phyloP scores from a whole-genome alignment of 108 stramenopile species.

The Fistulifera pelliculosa region DNA sequence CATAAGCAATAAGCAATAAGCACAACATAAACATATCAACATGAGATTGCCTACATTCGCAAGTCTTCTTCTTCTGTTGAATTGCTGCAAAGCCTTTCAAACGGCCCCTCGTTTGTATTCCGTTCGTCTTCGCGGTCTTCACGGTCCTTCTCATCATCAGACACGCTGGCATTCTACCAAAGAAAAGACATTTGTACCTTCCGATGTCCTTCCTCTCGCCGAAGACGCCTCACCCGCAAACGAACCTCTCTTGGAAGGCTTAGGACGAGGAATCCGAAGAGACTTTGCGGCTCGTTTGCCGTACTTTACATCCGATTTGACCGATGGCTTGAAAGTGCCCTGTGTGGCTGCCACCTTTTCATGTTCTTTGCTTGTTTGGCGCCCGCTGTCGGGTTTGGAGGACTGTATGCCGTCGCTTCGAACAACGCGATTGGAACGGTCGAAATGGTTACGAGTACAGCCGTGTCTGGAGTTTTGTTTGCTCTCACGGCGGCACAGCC shows the following conservation, averaged over 20 bases:
- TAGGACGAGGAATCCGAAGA: conserved; percentile 22
- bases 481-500: conserved; percentile 64
- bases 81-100: no score
- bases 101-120: no score
- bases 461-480: conserved; percentile 60
- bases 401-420: conserved; percentile 55
- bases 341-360: conserved; percentile 56
- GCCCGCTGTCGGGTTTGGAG: conserved; percentile 64
- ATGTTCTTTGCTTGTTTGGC: conserved; percentile 82
- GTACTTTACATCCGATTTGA: conserved; percentile 32
- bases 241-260: conserved; percentile 17
- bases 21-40: no score
- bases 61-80: no score
- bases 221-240: background rate
- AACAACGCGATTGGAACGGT: conserved; percentile 56
- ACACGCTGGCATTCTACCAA: no score
- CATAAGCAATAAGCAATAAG: no score
- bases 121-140: no score
- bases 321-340: conserved; percentile 41
- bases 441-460: conserved; percentile 45
- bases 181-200: no score
- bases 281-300: conserved; percentile 47
- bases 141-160: no score
- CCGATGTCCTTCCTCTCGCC: no score
- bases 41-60: no score